Conservation (phyloP, 2,329 filamentous ascomycete genomes). For the Bipolaris bicolor region DNA sequence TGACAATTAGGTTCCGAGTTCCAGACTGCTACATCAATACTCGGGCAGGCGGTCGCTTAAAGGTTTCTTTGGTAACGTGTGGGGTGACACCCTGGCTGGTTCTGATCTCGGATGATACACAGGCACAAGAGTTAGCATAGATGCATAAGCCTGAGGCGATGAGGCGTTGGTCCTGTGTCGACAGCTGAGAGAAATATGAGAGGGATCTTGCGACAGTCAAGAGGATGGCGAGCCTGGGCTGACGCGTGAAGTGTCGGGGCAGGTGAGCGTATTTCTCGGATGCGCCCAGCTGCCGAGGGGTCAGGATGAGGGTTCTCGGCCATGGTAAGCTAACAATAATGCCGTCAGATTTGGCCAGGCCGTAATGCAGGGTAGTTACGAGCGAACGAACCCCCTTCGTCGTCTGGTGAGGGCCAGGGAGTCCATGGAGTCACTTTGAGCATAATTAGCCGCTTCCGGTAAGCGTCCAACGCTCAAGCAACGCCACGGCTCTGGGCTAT, state of each 20-base stretch:
- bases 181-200: conserved; percentile 33
- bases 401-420: conserved; percentile 25
- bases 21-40: conserved; percentile 35
- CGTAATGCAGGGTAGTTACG: conserved; percentile 7
- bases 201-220: conserved; percentile 42
- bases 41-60: conserved; percentile 28
- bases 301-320: conserved; percentile 4
- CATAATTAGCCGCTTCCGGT: conserved; percentile 33
- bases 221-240: conserved; percentile 36
- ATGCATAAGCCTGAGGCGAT: conserved; percentile 29
- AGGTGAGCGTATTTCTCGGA: conserved; percentile 12
- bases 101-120: conserved; percentile 14
- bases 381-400: conserved; percentile 16
- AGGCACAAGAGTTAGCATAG: conserved; percentile 28
- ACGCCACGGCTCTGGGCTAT: conserved; percentile 22
- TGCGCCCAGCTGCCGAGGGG: conserved; percentile 4
- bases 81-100: conserved; percentile 26
- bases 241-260: conserved; percentile 40
- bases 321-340: conserved; percentile 11
- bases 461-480: conserved; percentile 23
- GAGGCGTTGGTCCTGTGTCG: conserved; percentile 23
- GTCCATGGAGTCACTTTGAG: conserved; percentile 31
- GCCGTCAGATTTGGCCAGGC: conserved; percentile 9
- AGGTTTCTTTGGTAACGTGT: conserved; percentile 15
- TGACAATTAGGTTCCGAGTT: conserved; percentile 32